Base-by-base conservation (phyloP, 371 early-diverging fungal genomes). In the Mortierella sp. region DNA sequence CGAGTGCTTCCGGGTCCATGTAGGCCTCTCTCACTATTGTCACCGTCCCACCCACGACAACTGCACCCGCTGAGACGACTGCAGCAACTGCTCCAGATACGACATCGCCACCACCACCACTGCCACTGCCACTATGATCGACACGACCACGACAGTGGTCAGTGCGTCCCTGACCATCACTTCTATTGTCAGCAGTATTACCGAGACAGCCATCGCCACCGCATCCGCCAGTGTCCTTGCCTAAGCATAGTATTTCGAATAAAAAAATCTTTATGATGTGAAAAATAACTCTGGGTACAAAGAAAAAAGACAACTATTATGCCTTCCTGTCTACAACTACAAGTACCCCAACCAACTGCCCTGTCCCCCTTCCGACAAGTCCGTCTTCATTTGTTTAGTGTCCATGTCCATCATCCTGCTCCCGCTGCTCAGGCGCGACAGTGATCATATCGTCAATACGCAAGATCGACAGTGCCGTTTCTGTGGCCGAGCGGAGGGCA, bases 401-500 rank as follows among this genome's bases (percentile, higher is more conserved):
- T 19, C 88, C 90, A 71, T 89, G 90, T 11, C 88, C 90, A 87
- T 90, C 90, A 77, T 90, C 88, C 52, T 85, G 79, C 50, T 87
- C 77, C 50, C 85, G 79, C 78, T 87, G 86, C 72, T 87, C 88
- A 45, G 89, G 88, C 50, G 89, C 87, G 66, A 90, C 90, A 76
- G 85, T 98, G 88, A 99, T 99, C 95, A 97, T 96, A 85, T 99
- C 99, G 85, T 99, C 99, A 79, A 99, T 99, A 81, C 99, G 94
- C 73, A 99, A 90, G 74, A 99, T 96, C 74, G 98, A 95, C 82
- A 99, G 98, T 48, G 99, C 99, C 55, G 99, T 99, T 88, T 99
- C 99, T 47, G 99, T 99, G 43, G 99, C 99, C 37, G 99, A 96
- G 90, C 98, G 98, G 70, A 99, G 87, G 47, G 98, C 96, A 89